Percentiles rank a stretch among this genome's conserved stretches.
These are phyloP conservation scores for Hanseniaspora taiwanica DNA, from an alignment of 805 yeast genomes.

Conservation along the genomic window DNA sequence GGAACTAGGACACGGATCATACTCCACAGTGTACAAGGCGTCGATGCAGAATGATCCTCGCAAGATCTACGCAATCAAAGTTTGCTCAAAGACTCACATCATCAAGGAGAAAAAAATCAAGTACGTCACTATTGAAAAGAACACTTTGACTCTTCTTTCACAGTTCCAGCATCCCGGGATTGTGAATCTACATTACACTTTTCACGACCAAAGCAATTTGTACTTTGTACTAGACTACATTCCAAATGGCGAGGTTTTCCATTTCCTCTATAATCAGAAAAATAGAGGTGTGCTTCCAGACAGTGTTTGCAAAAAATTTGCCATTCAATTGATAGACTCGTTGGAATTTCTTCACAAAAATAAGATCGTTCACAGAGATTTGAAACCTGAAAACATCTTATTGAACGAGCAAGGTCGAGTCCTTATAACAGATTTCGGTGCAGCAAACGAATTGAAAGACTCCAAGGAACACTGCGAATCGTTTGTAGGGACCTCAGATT, in stretches of 20 bases:
- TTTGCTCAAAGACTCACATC: conserved; percentile 82
- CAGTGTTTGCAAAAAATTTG: conserved; percentile 62
- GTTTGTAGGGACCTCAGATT: conserved; percentile 96
- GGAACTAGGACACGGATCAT: conserved; percentile 82
- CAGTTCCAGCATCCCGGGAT: conserved; percentile 87
- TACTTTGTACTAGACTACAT: conserved; percentile 93
- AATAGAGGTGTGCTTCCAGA: conserved; percentile 61
- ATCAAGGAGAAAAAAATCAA: conserved; percentile 90
- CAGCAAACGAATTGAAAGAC: conserved; percentile 48
- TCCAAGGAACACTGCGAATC: conserved; percentile 40
- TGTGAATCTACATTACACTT: conserved; percentile 81
- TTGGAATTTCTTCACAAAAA: conserved; percentile 63
- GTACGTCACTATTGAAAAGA: conserved; percentile 90
- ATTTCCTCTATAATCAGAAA: conserved; percentile 40
- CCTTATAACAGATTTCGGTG: conserved; percentile 94
- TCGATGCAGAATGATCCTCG: conserved; percentile 34
- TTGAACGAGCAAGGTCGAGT: conserved; percentile 75
- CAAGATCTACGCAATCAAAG: conserved; percentile 63
- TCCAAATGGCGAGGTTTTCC: conserved; percentile 83
- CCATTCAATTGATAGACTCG: conserved; percentile 81
- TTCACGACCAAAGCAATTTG: conserved; percentile 78
- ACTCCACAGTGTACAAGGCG: conserved; percentile 86
- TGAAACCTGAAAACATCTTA: conserved; percentile 72
- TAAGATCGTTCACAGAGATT: conserved; percentile 86
- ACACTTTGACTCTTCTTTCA: conserved; percentile 62